Evolutionary conservation across 345 rosid genomes (phyloP), one percentile per base, ranked within the genome.

Genomic region (Populus davidiana): DNA sequence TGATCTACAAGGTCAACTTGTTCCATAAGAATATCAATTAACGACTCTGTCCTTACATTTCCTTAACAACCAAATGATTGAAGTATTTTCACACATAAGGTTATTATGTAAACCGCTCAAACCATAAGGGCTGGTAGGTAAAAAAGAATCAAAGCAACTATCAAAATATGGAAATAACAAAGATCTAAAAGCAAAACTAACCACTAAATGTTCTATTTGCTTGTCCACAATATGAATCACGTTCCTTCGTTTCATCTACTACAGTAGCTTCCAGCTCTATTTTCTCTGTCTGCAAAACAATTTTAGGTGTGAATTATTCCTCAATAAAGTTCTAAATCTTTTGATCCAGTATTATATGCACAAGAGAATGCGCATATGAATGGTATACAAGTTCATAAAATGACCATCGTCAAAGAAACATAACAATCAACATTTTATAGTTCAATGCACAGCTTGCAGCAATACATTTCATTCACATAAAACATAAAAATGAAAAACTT

Each of bases 191-290:
- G 78, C 70, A 77, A 61, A 63, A 88, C 98, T 80, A 56, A 96
- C 99, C 99, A 83, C 99, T 96, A 81, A 86, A 91, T 85, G 98
- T 86, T 86, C 97, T 88, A 79, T 86, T 86, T 39, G 89, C 97
- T 83, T 91, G 92, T 80, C 97, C 96, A 79, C 98, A 88, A 77
- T 83, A 95, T 69, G 97, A 95, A 25, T 92, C 96, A 27, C 90
- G 93, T 68, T 90, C 98, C 90, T 94, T 96, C 21, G 97, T 96
- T 87, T 96, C 99, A 78, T 96, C 98, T 75, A 96, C 93, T 59
- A 96, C 99, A 44, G 99, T 96, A 64, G 99, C 81, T 84, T 96
- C 99, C 85, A 96, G 89, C 90, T 96, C 97, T 77, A 94, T 90
- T 86, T 96, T 96, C 84, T 96, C 99, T 17, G 97, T 77, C 98